Evolutionary conservation across 371 early-diverging fungal genomes (phyloP), one percentile per base, ranked within the genome.

Genomic region (Lichtheimia corymbifera): DNA sequence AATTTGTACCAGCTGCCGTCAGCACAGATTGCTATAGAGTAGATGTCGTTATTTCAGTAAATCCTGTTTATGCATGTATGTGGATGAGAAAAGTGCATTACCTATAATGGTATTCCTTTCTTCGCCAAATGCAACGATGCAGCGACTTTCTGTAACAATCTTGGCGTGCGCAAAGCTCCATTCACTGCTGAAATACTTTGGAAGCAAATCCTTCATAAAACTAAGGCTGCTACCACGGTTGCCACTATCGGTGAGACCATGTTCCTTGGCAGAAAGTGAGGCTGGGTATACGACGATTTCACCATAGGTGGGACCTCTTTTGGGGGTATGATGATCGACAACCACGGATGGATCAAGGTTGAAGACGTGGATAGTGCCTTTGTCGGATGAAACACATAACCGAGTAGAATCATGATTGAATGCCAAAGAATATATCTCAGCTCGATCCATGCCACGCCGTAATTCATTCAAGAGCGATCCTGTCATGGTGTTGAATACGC

Each of bases 341-440:
- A 76, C 72, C 12, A 74, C 72, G 42, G 76, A 73, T 13, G 82
- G 82, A 56, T 87, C 91, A n/a, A 97, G 83, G 58, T 93, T 91
- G 65, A 97, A 97, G 2, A 97, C 77, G 68, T 97, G 97, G 7
- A 97, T 88, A 2, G 97, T 97, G 15, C 93, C 93, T 64, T 97
- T 95, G 73, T 96, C 97, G 0, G 92, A 92, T 4, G 94, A 88
- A 6, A 93, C 94, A 66, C 91, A 89, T 17, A 96, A 72, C 30
- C 92, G 76, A 0, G 91, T 90, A 7, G 86, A 86, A 57, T 91
- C 91, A 42, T 79, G 72, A 62, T 90, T 91, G 68, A 97, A 96
- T 15, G 93, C 91, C 42, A 97, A 89, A 51, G 88, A 80, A 72
- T 87, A 93, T 20, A 97, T 96, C 56, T 90, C 91, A 6, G 97